Percentiles rank a stretch among this genome's conserved stretches.
These are phyloP conservation scores for Populus alba DNA, from an alignment of 345 rosid species.

Conservation along the genomic window DNA sequence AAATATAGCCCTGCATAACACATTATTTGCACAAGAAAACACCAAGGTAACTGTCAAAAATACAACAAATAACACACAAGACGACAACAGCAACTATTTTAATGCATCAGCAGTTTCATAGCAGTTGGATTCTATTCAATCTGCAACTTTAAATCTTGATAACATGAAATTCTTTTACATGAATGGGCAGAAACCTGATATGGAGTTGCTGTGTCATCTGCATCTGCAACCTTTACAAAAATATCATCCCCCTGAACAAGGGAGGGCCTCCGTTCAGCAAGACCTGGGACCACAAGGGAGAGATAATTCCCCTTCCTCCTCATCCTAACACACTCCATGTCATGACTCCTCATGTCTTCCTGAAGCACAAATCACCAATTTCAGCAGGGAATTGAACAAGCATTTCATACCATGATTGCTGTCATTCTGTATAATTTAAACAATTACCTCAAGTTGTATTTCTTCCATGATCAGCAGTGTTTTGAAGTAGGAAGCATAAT, in stretches of 20 bases:
- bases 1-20: slow-evolving; percentile 62
- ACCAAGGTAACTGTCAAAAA: neutral
- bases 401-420: neutral
- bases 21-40: neutral
- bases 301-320: slow-evolving; percentile 51
- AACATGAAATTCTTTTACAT: neutral
- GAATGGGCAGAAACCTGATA: slow-evolving; percentile 47
- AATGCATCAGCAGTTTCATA: neutral
- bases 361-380: slow-evolving; percentile 24
- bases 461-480: slow-evolving; percentile 78
- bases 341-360: slow-evolving; percentile 77
- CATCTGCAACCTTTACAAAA: slow-evolving; percentile 48
- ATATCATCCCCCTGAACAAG: slow-evolving; percentile 76
- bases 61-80: neutral
- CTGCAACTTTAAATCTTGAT: neutral
- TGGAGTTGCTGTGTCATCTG: slow-evolving; percentile 14
- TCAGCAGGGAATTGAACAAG: neutral
- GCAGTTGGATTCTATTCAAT: neutral
- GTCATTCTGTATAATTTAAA: neutral
- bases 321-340: slow-evolving; percentile 67
- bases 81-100: neutral
- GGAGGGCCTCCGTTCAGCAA: slow-evolving; percentile 92
- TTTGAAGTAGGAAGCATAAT: slow-evolving; percentile 59
- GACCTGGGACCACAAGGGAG: slow-evolving; percentile 74
- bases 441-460: slow-evolving; percentile 68